These are phyloP conservation scores for Chrysopogon serrulatus DNA, from an alignment of 176 grass and related monocot species.

Conservation along the genomic window DNA sequence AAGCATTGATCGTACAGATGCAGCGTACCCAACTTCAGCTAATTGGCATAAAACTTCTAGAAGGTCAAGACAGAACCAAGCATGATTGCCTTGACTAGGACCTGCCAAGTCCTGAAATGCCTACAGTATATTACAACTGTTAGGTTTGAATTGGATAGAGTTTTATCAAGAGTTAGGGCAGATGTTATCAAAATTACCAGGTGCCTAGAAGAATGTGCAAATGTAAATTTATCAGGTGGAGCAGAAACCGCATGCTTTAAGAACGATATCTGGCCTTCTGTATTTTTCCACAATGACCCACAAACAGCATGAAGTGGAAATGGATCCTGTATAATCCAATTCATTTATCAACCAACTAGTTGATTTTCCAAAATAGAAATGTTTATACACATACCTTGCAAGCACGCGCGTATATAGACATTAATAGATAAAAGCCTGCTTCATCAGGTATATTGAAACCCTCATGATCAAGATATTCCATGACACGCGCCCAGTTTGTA, in stretches of 20 bases:
- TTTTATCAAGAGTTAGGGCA: not conserved
- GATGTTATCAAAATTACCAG: conserved; percentile 32
- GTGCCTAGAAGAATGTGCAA: conserved; percentile 53
- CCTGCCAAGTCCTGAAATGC: conserved; percentile 50
- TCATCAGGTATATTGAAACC: conserved; percentile 82
- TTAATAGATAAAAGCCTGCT: conserved; percentile 54
- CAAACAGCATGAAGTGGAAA: conserved; percentile 87
- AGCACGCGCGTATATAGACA: conserved; percentile 60
- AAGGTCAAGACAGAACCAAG: conserved; percentile 82
- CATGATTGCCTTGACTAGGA: conserved; percentile 69
- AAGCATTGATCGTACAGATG: conserved; percentile 47
- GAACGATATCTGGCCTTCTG: conserved; percentile 78
- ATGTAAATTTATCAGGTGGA: conserved; percentile 61
- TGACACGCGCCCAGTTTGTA: conserved; percentile 68
- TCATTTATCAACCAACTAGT: conserved; percentile 27
- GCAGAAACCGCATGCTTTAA: conserved; percentile 60
- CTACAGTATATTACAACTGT: conserved; percentile 34
- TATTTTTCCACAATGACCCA: conserved; percentile 82
- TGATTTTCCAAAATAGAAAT: conserved; percentile 7
- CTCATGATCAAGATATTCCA: conserved; percentile 82
- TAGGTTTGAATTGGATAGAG: not conserved
- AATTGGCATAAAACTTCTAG: conserved; percentile 74
- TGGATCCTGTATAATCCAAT: conserved; percentile 51
- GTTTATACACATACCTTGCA: conserved; percentile 50
- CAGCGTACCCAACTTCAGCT: conserved; percentile 64